Percentiles rank a stretch among this genome's conserved stretches.
These are phyloP conservation scores for Penicillium roqueforti DNA, from an alignment of 495 filamentous ascomycete species.

Conservation along the genomic window DNA sequence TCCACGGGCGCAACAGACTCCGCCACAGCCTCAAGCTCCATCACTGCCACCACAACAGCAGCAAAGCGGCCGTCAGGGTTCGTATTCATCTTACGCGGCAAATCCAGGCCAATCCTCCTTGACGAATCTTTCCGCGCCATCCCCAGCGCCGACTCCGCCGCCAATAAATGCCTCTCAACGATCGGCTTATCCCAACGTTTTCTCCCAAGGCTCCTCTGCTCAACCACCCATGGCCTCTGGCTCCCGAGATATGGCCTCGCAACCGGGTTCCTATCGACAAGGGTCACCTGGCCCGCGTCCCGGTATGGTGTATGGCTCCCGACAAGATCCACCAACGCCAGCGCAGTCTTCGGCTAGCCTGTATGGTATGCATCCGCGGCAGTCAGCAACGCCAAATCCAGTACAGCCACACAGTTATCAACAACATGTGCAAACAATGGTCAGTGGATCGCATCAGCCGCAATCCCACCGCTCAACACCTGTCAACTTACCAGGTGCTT, in stretches of 20 bases:
- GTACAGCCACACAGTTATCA: slow-evolving; percentile 31
- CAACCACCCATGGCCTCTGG: slow-evolving; percentile 21
- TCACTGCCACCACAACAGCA: slow-evolving; percentile 22
- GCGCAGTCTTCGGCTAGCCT: slow-evolving; percentile 32
- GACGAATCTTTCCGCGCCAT: slow-evolving; percentile 30
- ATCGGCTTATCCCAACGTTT: slow-evolving; percentile 32
- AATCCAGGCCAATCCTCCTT: slow-evolving; percentile 26
- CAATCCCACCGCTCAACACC: slow-evolving; percentile 33
- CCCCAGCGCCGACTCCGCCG: slow-evolving; percentile 39
- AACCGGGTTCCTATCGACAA: slow-evolving; percentile 30
- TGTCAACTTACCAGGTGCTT: slow-evolving; percentile 25
- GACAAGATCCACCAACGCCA: slow-evolving; percentile 33
- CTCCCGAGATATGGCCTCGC: slow-evolving; percentile 32
- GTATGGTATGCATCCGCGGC: slow-evolving; percentile 33
- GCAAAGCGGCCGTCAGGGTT: slow-evolving; percentile 26
- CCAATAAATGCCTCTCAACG: slow-evolving; percentile 36
- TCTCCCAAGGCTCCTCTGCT: slow-evolving; percentile 26
- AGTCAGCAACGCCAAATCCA: slow-evolving; percentile 22
- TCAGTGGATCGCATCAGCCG: slow-evolving; percentile 36
- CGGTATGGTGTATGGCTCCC: slow-evolving; percentile 30
- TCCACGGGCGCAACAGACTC: slow-evolving; percentile 36
- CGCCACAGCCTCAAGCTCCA: slow-evolving; percentile 24
- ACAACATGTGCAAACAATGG: slow-evolving; percentile 42
- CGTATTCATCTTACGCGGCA: slow-evolving; percentile 31
- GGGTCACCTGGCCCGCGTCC: slow-evolving; percentile 36